Percentiles rank a stretch among this genome's conserved stretches.
Evolutionary conservation across 495 filamentous ascomycete genomes (phyloP).

Genomic region (Evernia prunastri): DNA sequence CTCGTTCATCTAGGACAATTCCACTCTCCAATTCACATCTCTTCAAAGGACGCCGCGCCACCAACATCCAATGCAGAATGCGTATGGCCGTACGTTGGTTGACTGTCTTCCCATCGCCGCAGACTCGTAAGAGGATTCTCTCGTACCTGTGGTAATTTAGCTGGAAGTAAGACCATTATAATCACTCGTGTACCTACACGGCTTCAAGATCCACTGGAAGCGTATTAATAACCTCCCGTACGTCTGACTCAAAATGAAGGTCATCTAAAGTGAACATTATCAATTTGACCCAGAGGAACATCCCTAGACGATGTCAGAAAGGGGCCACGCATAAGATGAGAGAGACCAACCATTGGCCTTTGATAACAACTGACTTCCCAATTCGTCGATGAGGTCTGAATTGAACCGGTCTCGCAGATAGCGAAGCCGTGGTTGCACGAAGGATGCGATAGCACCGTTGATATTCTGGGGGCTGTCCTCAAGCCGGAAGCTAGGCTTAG

Average conservation of each 20-base stretch:
- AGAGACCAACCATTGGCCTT: constrained; percentile 16
- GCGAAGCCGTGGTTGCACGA: constrained; percentile 9
- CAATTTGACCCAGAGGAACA: constrained; percentile 23
- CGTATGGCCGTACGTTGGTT: constrained; percentile 9
- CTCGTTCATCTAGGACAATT: constrained; percentile 15
- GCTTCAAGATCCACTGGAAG: constrained; percentile 14
- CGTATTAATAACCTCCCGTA: constrained; percentile 12
- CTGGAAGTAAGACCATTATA: background rate
- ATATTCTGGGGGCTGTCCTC: constrained; percentile 14
- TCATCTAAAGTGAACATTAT: constrained; percentile 9
- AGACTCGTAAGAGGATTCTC: constrained; percentile 14
- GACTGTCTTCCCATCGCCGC: background rate
- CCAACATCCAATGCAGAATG: constrained; percentile 21
- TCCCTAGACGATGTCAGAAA: constrained; percentile 2
- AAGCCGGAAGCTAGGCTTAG: constrained; percentile 10
- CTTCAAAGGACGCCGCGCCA: constrained; percentile 15
- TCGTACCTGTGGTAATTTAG: constrained; percentile 13
- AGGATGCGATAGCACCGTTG: constrained; percentile 12
- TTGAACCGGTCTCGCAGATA: constrained; percentile 10
- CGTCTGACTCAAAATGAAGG: constrained; percentile 1
- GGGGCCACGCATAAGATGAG: background rate
- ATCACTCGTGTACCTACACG: background rate
- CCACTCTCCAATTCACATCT: constrained; percentile 19
- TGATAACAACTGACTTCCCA: constrained; percentile 6
- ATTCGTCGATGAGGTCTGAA: constrained; percentile 11